Evolutionary conservation across 1,284 basidiomycete species (phyloP).

Genomic region (Ceratobasidium sp.): DNA sequence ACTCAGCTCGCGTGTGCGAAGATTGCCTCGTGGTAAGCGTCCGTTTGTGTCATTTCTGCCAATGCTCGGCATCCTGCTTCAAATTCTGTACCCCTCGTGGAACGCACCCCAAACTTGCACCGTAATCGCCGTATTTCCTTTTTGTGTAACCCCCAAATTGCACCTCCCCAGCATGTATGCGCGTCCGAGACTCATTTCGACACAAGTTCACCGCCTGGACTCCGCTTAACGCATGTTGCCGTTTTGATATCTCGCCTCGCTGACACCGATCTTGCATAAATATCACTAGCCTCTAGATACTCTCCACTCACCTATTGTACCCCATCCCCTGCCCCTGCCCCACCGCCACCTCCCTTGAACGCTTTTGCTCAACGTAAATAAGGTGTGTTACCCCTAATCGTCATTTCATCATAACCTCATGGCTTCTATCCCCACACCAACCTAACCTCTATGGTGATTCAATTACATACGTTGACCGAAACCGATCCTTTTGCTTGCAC

Average conservation of each 20-base stretch:
- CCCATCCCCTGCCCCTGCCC: slow-evolving; percentile 2
- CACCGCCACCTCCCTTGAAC: slow-evolving; percentile 8
- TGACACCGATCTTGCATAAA: slow-evolving; percentile 1
- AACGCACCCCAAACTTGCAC: slow-evolving; percentile 37
- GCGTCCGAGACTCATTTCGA: slow-evolving; percentile 25
- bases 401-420: slow-evolving; percentile 37
- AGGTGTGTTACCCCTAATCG: slow-evolving; percentile 40
- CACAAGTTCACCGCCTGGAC: slow-evolving; percentile 11
- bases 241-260: slow-evolving; percentile 24
- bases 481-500: slow-evolving; percentile 33
- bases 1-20: slow-evolving; percentile 20
- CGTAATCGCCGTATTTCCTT: slow-evolving; percentile 13
- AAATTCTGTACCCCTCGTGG: slow-evolving; percentile 37
- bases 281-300: slow-evolving; percentile 4
- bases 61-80: slow-evolving; percentile 32
- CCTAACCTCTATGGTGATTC: neutral
- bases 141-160: slow-evolving; percentile 29
- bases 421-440: slow-evolving; percentile 32
- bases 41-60: slow-evolving; percentile 26
- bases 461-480: slow-evolving; percentile 39
- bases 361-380: slow-evolving; percentile 10
- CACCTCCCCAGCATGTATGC: slow-evolving; percentile 31
- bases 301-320: neutral
- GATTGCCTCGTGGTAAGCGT: slow-evolving; percentile 37
- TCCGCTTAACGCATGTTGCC: slow-evolving; percentile 10